These are phyloP conservation scores for Penicillium sp. DNA, from an alignment of 2,329 filamentous ascomycete genomes.

Conservation along the genomic window DNA sequence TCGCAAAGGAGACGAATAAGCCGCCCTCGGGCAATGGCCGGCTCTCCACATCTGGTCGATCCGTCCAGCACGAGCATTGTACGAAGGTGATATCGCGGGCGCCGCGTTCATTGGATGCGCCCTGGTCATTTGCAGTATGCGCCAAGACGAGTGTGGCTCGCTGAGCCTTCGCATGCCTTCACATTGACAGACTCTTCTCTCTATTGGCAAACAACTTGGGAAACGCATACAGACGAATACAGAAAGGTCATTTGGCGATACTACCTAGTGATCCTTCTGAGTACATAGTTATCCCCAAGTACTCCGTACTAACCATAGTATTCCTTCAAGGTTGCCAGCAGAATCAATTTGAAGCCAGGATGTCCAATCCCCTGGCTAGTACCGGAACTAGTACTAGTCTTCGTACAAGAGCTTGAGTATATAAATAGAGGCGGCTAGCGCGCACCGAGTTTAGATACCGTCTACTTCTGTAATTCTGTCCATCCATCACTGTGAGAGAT, in stretches of 20 bases:
- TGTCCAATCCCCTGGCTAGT: not conserved
- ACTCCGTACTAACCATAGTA: too few species aligned
- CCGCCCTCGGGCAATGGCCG: conserved; percentile 17
- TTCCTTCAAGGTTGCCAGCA: too few species aligned
- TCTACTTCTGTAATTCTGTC: not conserved
- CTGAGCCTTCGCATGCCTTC: conserved; percentile 16
- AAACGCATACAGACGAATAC: conserved; percentile 19
- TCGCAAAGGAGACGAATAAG: conserved; percentile 4
- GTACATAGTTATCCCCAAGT: too few species aligned
- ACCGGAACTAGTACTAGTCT: too few species aligned
- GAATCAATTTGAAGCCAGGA: too few species aligned
- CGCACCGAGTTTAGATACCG: conserved; percentile 13
- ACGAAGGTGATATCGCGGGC: conserved; percentile 18
- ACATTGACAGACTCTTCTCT: conserved; percentile 12
- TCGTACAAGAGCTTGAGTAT: too few species aligned
- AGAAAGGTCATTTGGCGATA: not conserved
- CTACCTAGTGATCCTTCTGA: too few species aligned
- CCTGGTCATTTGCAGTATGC: conserved; percentile 23
- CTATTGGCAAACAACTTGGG: conserved; percentile 12
- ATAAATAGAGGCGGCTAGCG: conserved; percentile 23
- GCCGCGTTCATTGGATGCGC: conserved; percentile 20
- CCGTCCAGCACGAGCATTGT: conserved; percentile 20
- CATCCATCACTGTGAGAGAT: not conserved
- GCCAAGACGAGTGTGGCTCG: conserved; percentile 26
- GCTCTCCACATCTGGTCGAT: conserved; percentile 20